These are phyloP conservation scores for Tetraselmis chui DNA, from an alignment of 139 green algal genomes.

Conservation along the genomic window DNA sequence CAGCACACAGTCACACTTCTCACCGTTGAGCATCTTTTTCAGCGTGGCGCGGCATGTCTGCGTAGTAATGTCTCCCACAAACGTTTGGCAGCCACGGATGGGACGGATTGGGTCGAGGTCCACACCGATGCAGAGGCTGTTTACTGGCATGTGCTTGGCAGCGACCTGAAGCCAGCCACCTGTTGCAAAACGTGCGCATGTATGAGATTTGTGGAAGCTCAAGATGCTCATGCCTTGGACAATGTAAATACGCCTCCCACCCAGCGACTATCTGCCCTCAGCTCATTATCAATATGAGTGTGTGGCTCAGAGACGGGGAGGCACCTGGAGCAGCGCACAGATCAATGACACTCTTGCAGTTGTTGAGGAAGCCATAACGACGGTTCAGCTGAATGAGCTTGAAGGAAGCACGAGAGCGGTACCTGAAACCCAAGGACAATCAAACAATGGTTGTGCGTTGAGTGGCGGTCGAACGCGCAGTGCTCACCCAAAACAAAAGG, in stretches of 20 bases:
- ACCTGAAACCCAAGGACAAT: conserved; percentile 45
- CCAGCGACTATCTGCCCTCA: no score
- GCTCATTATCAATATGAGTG: neutral
- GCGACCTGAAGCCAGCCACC: conserved; percentile 88
- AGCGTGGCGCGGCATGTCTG: conserved; percentile 56
- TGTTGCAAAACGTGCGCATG: no score
- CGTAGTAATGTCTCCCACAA: conserved; percentile 95
- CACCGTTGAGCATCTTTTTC: conserved; percentile 65
- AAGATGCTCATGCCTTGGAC: no score
- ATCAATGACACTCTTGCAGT: conserved; percentile 74
- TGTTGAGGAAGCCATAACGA: conserved; percentile 89
- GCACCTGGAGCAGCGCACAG: conserved; percentile 92
- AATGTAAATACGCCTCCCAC: no score
- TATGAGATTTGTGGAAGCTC: no score
- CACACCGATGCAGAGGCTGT: conserved; percentile 85
- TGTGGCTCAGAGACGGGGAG: conserved; percentile 37
- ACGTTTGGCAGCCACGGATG: conserved; percentile 74
- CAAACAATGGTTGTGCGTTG: neutral
- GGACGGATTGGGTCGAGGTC: conserved; percentile 90
- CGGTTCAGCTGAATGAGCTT: conserved; percentile 99
- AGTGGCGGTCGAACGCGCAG: no score
- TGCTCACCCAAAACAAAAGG: neutral
- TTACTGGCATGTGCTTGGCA: conserved; percentile 87
- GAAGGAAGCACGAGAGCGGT: conserved; percentile 94
- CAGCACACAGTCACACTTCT: conserved; percentile 86